Conservation (phyloP, 768 basidiomycete genomes). For the Kondoa malvinella region DNA sequence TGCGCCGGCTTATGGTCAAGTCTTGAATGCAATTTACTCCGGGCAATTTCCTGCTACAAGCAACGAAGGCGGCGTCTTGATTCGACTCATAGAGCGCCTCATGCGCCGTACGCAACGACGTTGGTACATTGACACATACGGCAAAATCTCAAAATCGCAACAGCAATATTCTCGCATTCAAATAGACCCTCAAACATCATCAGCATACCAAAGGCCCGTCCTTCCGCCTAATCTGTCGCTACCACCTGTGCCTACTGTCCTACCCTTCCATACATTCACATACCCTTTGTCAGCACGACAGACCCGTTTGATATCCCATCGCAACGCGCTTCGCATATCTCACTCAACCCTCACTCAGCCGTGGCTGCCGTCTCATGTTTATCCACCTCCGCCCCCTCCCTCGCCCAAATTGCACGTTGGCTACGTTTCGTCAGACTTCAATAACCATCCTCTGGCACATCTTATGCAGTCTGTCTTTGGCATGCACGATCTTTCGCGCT, state of each 20-base stretch:
- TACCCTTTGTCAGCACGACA: slow-evolving; percentile 36
- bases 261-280: slow-evolving; percentile 43
- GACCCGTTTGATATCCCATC: slow-evolving; percentile 38
- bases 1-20: neutral
- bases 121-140: slow-evolving; percentile 36
- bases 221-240: slow-evolving; percentile 21
- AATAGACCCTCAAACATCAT: neutral
- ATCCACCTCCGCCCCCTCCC: slow-evolving; percentile 35
- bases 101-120: slow-evolving; percentile 36
- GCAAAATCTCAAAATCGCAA: slow-evolving; percentile 24
- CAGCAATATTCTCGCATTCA: slow-evolving; percentile 9
- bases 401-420: slow-evolving; percentile 37
- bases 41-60: slow-evolving; percentile 14
- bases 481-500: slow-evolving; percentile 35
- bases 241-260: slow-evolving; percentile 28
- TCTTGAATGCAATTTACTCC: neutral
- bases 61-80: slow-evolving; percentile 38
- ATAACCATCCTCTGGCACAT: slow-evolving; percentile 42
- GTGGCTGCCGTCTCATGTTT: slow-evolving; percentile 35
- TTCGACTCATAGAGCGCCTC: slow-evolving; percentile 38
- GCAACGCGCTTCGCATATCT: slow-evolving; percentile 39
- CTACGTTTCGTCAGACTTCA: slow-evolving; percentile 41
- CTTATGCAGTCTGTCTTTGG: slow-evolving; percentile 42
- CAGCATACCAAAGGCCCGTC: slow-evolving; percentile 10
- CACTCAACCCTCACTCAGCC: slow-evolving; percentile 36